Conservation (phyloP, 306 rosid genomes). For the Trichosanthes truncata region DNA sequence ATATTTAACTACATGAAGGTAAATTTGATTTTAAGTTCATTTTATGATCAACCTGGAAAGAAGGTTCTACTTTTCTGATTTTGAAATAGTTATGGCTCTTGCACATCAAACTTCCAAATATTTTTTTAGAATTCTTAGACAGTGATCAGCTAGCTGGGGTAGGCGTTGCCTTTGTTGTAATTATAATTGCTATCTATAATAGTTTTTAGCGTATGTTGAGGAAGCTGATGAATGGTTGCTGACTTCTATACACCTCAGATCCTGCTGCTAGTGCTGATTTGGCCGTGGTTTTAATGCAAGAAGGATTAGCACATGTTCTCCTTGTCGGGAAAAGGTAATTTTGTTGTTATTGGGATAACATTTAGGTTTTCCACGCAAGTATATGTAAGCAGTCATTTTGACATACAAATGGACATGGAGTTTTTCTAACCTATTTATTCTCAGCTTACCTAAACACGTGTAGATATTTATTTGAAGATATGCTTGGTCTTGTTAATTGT, state of each 20-base stretch:
- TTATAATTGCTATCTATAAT: not conserved
- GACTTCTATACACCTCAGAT: slow-evolving; percentile 45
- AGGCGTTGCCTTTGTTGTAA: not conserved
- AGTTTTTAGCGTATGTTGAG: not conserved
- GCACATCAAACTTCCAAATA: not conserved
- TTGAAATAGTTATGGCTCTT: not conserved
- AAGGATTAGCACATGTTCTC: slow-evolving; percentile 89
- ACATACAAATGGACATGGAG: not conserved
- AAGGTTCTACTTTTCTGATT: not conserved
- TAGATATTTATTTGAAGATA: not conserved
- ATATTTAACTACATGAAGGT: not conserved
- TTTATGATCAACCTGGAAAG: not conserved
- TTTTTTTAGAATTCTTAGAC: not conserved
- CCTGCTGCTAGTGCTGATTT: slow-evolving; percentile 94
- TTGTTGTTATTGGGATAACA: not conserved
- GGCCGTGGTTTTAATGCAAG: slow-evolving; percentile 97
- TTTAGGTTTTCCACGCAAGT: not conserved
- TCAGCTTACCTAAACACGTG: not conserved
- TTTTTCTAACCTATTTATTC: not conserved
- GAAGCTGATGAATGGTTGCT: not conserved
- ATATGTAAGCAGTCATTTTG: not conserved
- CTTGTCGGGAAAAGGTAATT: slow-evolving; percentile 84
- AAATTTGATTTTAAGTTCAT: not conserved
- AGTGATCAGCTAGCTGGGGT: not conserved
- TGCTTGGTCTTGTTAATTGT: not conserved